Base-by-base conservation (phyloP, 352 stramenopile species). In the Globisporangium polare region DNA sequence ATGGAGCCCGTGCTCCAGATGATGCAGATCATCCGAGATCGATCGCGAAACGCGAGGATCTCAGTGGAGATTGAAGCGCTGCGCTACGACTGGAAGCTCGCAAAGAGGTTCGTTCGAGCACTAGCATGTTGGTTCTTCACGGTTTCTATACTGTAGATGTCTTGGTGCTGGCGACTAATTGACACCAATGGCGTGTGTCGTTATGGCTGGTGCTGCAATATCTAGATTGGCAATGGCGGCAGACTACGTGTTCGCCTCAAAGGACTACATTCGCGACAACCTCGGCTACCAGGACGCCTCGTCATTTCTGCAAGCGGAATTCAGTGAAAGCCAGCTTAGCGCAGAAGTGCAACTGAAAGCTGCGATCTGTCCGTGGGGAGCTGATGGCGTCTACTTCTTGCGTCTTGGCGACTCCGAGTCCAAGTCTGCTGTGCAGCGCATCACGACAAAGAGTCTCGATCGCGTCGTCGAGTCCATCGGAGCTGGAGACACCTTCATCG, bases 401-500 rank as follows among this genome's bases (percentile, higher is more conserved):
- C 62, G 81, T 10, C 69, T 74, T 43, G 41, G 8, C 0, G 42
- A 24, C 18, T 12, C 35, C 50, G 17, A 22, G n/a, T 51, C 56
- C 27, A 13, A 53, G 26, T 8, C 2, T 37, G 47, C 26, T 26
- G 47, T 59, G 1, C 63, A 77, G 53, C 78, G 86, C 31, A 74
- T 88, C 8, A 31, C 62, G 5, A 67, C 81, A 50, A 47, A 64
- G 39, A 45, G 62, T 5, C 63, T 90, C 29, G 68, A 68, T 12
- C 10, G 33, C 18, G 68, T 87, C 1, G 63, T 90, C 27, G 81
- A 92, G 63, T 89, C 85, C 2, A 85, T 90, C 37, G 85, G 85
- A 4, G 85, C 85, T 4, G 85, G 85, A 5, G 82, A 94, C 55
- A 69, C 82, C 22, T 90, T 92, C 51, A 89, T 94, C 54, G 85